phyloP scores from a whole-genome alignment of 2,329 filamentous ascomycete genomes.

The Colletotrichum sojae region DNA sequence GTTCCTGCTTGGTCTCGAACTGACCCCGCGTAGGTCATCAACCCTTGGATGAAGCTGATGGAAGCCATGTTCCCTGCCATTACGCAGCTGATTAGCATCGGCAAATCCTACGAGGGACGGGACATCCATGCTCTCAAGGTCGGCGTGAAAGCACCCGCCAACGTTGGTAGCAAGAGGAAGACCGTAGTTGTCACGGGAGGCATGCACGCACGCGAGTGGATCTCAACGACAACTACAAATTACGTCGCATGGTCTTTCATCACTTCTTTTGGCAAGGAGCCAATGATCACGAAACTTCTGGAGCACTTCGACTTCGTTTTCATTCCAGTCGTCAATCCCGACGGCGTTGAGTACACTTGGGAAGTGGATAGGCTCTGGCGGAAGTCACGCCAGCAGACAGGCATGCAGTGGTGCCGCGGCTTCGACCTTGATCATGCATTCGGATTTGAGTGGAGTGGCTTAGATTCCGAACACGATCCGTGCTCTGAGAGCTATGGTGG shows the following conservation, averaged over 20 bases:
- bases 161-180: slow-evolving; percentile 67
- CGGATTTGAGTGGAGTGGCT: slow-evolving; percentile 78
- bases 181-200: slow-evolving; percentile 88
- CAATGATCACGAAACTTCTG: slow-evolving; percentile 81
- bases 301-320: slow-evolving; percentile 90
- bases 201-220: slow-evolving; percentile 96
- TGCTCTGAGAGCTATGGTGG: slow-evolving; percentile 95
- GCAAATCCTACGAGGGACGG: slow-evolving; percentile 89
- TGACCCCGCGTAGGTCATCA: slow-evolving; percentile 63
- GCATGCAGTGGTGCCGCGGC: slow-evolving; percentile 85
- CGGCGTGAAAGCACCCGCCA: slow-evolving; percentile 64
- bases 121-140: slow-evolving; percentile 87
- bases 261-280: slow-evolving; percentile 82
- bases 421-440: slow-evolving; percentile 92
- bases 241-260: slow-evolving; percentile 93
- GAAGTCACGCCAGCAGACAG: slow-evolving; percentile 90
- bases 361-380: slow-evolving; percentile 92
- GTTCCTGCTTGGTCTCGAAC: slow-evolving; percentile 23
- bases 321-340: slow-evolving; percentile 90
- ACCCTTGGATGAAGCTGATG: slow-evolving; percentile 93
- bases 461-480: slow-evolving; percentile 79
- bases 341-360: slow-evolving; percentile 97
- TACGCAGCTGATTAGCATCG: slow-evolving; percentile 81
- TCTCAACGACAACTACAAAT: slow-evolving; percentile 90
- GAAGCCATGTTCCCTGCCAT: slow-evolving; percentile 91